A percentile compares a stretch with the other conserved stretches of the same genome.
Conservation (phyloP, 345 rosid genomes). For the Combretum micranthum region DNA sequence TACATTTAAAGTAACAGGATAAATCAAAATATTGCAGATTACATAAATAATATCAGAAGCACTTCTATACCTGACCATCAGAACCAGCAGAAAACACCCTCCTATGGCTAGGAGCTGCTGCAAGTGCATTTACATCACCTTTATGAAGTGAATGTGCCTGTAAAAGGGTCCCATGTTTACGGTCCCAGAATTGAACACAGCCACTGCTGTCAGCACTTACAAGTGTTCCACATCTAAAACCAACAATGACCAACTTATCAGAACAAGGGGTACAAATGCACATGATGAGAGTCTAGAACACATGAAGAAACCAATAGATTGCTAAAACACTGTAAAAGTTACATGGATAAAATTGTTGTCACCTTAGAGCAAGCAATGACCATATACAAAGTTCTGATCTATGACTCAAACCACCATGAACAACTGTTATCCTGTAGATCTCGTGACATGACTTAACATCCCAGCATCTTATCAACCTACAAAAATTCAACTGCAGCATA, state of each 20-base stretch:
- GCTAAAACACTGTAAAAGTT: too few relatives aligned
- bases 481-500: slow-evolving; percentile 11
- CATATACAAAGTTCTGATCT: slow-evolving; percentile 70
- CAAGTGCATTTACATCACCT: slow-evolving; percentile 82
- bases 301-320: too few relatives aligned
- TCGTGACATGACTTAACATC: slow-evolving; percentile 57
- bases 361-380: slow-evolving; percentile 90
- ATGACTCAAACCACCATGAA: slow-evolving; percentile 68
- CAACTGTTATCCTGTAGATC: slow-evolving; percentile 75
- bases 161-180: slow-evolving; percentile 73
- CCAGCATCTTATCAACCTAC: slow-evolving; percentile 93
- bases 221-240: slow-evolving; percentile 59
- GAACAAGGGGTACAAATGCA: too few relatives aligned
- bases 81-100: slow-evolving; percentile 91
- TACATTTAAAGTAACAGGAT: background rate
- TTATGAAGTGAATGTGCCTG: slow-evolving; percentile 76
- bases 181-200: slow-evolving; percentile 90
- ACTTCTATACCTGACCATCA: slow-evolving; percentile 72
- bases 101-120: slow-evolving; percentile 77
- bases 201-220: slow-evolving; percentile 96
- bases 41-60: background rate
- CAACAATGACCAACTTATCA: slow-evolving; percentile 7
- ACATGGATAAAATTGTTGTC: background rate
- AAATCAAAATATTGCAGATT: background rate
- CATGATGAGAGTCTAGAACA: too few relatives aligned